Evolutionary conservation across 1,284 basidiomycete genomes (phyloP), one percentile per base, ranked within the genome.

Genomic region (Termitomyces sp.): DNA sequence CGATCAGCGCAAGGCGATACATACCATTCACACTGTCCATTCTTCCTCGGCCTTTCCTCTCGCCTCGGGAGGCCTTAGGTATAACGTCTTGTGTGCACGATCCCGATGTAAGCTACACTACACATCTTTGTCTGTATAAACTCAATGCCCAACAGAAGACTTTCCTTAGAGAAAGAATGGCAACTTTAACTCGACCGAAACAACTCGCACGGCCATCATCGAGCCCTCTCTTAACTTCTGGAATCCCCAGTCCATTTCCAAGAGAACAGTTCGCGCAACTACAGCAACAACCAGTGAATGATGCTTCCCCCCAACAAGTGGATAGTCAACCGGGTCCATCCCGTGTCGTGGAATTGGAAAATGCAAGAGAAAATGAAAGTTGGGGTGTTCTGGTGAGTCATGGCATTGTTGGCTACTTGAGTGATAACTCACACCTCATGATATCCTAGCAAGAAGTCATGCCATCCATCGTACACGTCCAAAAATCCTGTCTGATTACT

Each of bases 401-500:
- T 35, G 21, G n/a, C 24, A 26, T 26, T 8, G 3, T 34, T 30
- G 16, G 28, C 13, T 39, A 33, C 28, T 21, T 35, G 3, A 40
- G 3, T 46, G 26, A 43, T 60, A 19, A 16, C 26, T 31, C n/a
- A 47, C n/a, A 47, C 53, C 34, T 40, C 16, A 42, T 46, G 43
- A 35, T 52, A 26, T 47, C 55, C 48, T 55, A 86, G 80, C 74
- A 75, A 55, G 82, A 87, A 60, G 69, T 89, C 28, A 70, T 85
- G 58, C 81, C 84, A 3, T 88, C 86, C 18, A 83, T 91, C 56
- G 71, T 75, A 10, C 74, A 79, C 52, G 84, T 91, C 28, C 84
- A 88, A 60, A 78, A 77, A 56, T 86, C 85, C 14, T 88, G 85
- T 65, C 62, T 90, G 19, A 83, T 81, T 73, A 86, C 85, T 0